These are phyloP conservation scores for Diaporthe eres DNA, from an alignment of 2,329 filamentous ascomycete species.

Conservation along the genomic window DNA sequence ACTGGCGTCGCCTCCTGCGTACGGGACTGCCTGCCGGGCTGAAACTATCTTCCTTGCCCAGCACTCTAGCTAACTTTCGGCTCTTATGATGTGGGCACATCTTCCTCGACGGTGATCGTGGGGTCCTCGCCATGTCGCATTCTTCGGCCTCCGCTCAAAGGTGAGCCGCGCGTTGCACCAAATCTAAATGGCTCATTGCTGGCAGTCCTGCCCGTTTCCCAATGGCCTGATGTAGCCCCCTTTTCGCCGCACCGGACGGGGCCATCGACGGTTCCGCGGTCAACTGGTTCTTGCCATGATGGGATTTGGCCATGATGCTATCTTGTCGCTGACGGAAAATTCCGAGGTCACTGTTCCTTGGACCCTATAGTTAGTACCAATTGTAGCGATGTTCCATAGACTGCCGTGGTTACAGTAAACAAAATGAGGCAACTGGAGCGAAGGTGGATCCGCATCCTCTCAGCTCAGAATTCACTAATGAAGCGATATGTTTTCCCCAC, in stretches of 20 bases:
- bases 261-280: not conserved
- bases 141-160: not conserved
- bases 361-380: too few relatives aligned
- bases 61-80: not conserved
- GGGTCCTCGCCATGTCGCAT: too few relatives aligned
- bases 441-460: not conserved
- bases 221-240: fast-evolving
- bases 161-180: not conserved
- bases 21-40: not conserved
- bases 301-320: too few relatives aligned
- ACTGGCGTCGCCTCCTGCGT: not conserved
- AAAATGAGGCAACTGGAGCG: too few relatives aligned
- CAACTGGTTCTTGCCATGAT: not conserved
- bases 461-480: not conserved
- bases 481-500: too few relatives aligned
- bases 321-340: too few relatives aligned
- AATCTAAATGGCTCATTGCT: not conserved
- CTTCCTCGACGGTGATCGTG: not conserved
- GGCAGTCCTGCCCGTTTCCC: not conserved
- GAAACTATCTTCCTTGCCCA: not conserved
- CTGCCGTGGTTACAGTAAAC: too few relatives aligned
- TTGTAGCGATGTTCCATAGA: too few relatives aligned
- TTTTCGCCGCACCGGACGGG: not conserved
- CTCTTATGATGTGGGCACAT: not conserved
- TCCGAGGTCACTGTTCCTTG: too few relatives aligned